Evolutionary conservation across 2,329 filamentous ascomycete genomes (phyloP).

Genomic region (Fusarium scirpi): DNA sequence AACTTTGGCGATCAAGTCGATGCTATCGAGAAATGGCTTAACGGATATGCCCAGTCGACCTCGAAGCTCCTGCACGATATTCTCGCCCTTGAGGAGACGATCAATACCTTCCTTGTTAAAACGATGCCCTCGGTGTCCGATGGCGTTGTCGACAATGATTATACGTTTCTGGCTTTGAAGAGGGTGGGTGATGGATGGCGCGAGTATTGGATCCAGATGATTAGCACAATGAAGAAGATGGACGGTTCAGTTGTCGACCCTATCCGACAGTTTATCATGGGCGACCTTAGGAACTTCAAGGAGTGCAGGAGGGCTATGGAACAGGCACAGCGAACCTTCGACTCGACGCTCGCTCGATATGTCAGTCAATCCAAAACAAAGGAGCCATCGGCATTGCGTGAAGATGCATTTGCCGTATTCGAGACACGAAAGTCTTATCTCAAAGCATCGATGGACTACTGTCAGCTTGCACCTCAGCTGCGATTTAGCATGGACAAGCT

Average conservation of each 20-base stretch:
- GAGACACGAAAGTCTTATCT: slow-evolving; percentile 92
- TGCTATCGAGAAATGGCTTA: slow-evolving; percentile 91
- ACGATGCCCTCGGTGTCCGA: slow-evolving; percentile 84
- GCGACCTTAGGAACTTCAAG: slow-evolving; percentile 87
- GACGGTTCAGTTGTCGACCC: slow-evolving; percentile 84
- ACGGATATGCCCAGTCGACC: slow-evolving; percentile 65
- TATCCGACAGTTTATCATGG: slow-evolving; percentile 79
- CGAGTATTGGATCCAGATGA: slow-evolving; percentile 85
- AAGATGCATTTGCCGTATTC: slow-evolving; percentile 96
- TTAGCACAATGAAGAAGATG: slow-evolving; percentile 80
- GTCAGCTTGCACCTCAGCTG: slow-evolving; percentile 86
- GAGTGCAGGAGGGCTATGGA: slow-evolving; percentile 83
- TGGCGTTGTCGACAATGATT: slow-evolving; percentile 92
- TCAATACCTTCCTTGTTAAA: slow-evolving; percentile 80
- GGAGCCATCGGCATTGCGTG: slow-evolving; percentile 88
- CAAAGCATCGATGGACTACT: slow-evolving; percentile 93
- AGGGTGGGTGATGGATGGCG: slow-evolving; percentile 86
- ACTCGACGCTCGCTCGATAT: slow-evolving; percentile 84
- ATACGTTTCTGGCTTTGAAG: slow-evolving; percentile 87
- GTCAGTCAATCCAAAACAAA: slow-evolving; percentile 90
- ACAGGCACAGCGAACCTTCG: slow-evolving; percentile 83
- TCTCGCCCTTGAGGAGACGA: slow-evolving; percentile 79
- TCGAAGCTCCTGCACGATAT: slow-evolving; percentile 71
- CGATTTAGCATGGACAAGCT: slow-evolving; percentile 87
- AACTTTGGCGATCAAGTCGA: slow-evolving; percentile 96